Percentiles rank a stretch among this genome's conserved stretches.
These are phyloP conservation scores for Aristolochia californica DNA, from an alignment of 164 flowering plant species.

Conservation along the genomic window DNA sequence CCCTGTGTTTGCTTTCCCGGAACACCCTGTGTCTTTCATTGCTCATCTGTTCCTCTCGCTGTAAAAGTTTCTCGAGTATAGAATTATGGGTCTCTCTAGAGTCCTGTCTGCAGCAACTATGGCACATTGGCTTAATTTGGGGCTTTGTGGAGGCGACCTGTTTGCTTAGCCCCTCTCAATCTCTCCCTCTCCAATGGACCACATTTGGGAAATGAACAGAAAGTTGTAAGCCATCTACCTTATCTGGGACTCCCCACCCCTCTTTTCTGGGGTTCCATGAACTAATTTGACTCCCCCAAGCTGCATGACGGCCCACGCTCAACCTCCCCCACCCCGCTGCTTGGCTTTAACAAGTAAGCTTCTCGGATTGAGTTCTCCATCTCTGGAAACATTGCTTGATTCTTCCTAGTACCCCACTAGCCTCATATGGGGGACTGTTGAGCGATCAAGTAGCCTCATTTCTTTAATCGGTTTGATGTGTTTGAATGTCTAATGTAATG, in stretches of 20 bases:
- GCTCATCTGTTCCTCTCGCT: too few species aligned
- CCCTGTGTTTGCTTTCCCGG: too few species aligned
- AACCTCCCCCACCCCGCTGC: not conserved
- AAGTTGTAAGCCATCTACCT: too few species aligned
- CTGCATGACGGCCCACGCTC: slow-evolving; percentile 2
- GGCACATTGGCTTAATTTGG: slow-evolving; percentile 1
- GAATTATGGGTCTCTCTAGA: too few species aligned
- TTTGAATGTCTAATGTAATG: slow-evolving; percentile 1
- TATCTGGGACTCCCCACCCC: not conserved
- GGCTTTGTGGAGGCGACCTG: slow-evolving; percentile 4
- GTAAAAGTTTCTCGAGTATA: too few species aligned
- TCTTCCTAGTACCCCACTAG: slow-evolving; percentile 10
- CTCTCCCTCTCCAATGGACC: not conserved
- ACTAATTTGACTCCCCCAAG: slow-evolving; percentile 1
- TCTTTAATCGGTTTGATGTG: slow-evolving; percentile 4
- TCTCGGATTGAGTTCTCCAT: slow-evolving; percentile 9
- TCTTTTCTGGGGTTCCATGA: not conserved
- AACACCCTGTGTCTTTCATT: too few species aligned
- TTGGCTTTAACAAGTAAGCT: slow-evolving; percentile 8
- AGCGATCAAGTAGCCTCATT: slow-evolving; percentile 9
- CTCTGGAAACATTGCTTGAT: slow-evolving; percentile 11
- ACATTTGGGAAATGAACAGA: too few species aligned
- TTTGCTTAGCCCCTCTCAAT: not conserved
- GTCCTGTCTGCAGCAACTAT: not conserved
- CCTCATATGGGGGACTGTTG: slow-evolving; percentile 16